Evolutionary conservation across 1,139 yeast species (phyloP).

Genomic region (Meyerozyma carpophila): DNA sequence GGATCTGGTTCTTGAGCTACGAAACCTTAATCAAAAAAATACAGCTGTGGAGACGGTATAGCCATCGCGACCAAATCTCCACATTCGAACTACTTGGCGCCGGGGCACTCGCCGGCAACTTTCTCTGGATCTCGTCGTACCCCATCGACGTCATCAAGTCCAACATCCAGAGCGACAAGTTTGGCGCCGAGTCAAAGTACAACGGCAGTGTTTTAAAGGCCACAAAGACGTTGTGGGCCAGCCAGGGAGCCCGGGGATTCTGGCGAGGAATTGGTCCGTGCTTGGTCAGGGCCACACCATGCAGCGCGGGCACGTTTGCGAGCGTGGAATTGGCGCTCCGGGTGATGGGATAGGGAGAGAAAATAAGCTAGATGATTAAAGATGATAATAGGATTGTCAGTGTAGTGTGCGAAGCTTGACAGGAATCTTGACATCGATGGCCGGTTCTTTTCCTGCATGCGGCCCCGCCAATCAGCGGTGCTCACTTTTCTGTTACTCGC

Average conservation of each 20-base stretch:
- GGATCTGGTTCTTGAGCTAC: slow-evolving; percentile 75
- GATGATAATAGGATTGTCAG: no score
- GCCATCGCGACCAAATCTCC: slow-evolving; percentile 41
- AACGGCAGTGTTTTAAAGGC: slow-evolving; percentile 44
- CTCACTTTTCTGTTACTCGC: slow-evolving; percentile 1
- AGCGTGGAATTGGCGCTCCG: slow-evolving; percentile 66
- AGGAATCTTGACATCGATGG: no score
- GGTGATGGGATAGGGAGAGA: slow-evolving; percentile 34
- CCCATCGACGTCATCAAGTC: slow-evolving; percentile 71
- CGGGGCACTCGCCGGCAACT: slow-evolving; percentile 72
- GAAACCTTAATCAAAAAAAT: slow-evolving; percentile 53
- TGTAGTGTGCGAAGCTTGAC: no score
- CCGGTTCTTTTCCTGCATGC: background rate
- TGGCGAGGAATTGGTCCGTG: slow-evolving; percentile 75
- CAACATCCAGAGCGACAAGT: slow-evolving; percentile 62
- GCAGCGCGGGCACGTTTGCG: slow-evolving; percentile 77
- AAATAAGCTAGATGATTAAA: no score
- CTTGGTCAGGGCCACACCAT: slow-evolving; percentile 63
- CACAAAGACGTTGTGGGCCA: slow-evolving; percentile 35
- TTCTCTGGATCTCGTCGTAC: slow-evolving; percentile 71
- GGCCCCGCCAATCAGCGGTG: background rate
- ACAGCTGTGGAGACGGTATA: slow-evolving; percentile 24
- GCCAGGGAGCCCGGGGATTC: slow-evolving; percentile 53
- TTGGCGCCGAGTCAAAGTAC: slow-evolving; percentile 42
- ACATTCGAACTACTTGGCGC: slow-evolving; percentile 56